Base-by-base conservation (phyloP, 352 stramenopile species). In the Albugo candida region DNA sequence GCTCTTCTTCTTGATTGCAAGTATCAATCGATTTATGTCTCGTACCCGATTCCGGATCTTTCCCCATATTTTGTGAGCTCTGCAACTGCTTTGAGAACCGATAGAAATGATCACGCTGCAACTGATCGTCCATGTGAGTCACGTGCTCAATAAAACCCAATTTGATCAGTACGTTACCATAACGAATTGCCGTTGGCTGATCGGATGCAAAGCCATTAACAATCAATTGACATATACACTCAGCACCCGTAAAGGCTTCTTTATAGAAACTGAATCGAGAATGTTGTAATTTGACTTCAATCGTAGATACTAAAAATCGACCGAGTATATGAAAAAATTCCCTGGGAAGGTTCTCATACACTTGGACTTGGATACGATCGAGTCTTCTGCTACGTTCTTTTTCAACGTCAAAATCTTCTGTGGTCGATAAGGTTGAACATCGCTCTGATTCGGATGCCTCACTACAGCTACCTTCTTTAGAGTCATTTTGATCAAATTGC, bases 251-350 rank as follows among this genome's bases (percentile, higher is more conserved):
- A 53, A 91, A 91, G 11, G 75, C 56, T 53, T 91, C 78, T 54
- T 91, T 91, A 64, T 82, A 85, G 47, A 85, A 85, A 51, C 81
- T 86, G 56, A 91, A 86, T 11, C 70, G 67, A 46, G 77, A 83
- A 54, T 88, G 77, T 13, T 74, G 64, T 5, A 73, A 85, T 65
- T 86, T 88, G 53, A 88, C 50, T 43, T 91, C 78, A 34, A 91
- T 46, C 10, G 64, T 67, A 17, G 69, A 65, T 38, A 76, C 61
- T 21, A 91, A 58, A 50, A 85, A 91, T 11, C 78, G 74, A n/a
- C 60, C 61, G 10, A 91, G 51, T 11, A 70, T 61, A 51, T 75
- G 61, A 51, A 83, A 91, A 49, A 91, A 91, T 51, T 85, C 72
- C 20, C 61, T 70, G 3, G 78, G 75, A 0, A 91, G 58, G 2